Evolutionary conservation across 179 eudicot genomes (phyloP).

Genomic region (Actinidia arguta): DNA sequence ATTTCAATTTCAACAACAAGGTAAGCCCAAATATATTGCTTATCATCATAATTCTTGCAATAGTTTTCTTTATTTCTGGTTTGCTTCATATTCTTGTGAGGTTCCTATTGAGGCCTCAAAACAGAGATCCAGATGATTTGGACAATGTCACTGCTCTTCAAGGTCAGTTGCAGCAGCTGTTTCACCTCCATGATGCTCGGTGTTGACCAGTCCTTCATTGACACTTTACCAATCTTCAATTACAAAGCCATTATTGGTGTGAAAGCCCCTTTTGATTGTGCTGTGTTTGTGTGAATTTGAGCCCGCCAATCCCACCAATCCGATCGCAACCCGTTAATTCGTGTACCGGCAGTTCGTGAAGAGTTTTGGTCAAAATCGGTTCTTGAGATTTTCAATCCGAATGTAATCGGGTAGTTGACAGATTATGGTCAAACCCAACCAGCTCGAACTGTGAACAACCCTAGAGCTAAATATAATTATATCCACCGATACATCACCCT

Average conservation of each 20-base stretch:
- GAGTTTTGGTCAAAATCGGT: no score
- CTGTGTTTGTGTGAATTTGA: conserved; percentile 92
- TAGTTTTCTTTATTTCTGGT: conserved; percentile 78
- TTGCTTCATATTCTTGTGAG: conserved; percentile 77
- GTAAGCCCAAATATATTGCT: conserved; percentile 78
- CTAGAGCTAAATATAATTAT: no score
- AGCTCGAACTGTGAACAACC: no score
- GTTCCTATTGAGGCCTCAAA: conserved; percentile 51
- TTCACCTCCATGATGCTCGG: conserved; percentile 86
- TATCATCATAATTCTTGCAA: conserved; percentile 74
- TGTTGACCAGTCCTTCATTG: conserved; percentile 88
- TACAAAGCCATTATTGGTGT: conserved; percentile 77
- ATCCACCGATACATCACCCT: no score
- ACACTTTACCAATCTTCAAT: conserved; percentile 72
- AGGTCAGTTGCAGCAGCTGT: conserved; percentile 89
- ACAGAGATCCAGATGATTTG: conserved; percentile 57
- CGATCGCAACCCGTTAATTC: no score
- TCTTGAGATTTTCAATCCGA: no score
- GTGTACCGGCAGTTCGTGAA: no score
- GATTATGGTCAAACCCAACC: no score
- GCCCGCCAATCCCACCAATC: no score
- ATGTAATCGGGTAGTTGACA: no score
- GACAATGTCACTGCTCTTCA: conserved; percentile 73
- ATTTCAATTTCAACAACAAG: conserved; percentile 47
- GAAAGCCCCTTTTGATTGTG: conserved; percentile 90